Evolutionary conservation across 495 filamentous ascomycete species (phyloP), one percentile per base, ranked within the genome.

Genomic region (Hyaloscypha bicolor): DNA sequence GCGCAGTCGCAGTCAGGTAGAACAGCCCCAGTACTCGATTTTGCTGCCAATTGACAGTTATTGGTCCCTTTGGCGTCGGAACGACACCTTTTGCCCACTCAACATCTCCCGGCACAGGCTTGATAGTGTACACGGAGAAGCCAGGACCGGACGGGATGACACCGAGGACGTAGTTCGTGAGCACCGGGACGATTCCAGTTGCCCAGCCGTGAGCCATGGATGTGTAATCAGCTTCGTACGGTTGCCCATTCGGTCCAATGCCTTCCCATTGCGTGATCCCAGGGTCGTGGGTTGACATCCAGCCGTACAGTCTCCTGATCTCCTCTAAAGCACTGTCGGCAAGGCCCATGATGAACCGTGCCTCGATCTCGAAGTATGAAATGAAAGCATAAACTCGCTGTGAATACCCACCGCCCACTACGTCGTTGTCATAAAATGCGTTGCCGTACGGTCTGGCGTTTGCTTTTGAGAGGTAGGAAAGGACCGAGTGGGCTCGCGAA

Each of bases 361-460:
- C 80, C 31, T 76, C 75, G 45, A 78, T 73, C 68, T 83, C 81
- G 64, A 83, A 82, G 65, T 82, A 82, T 16, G 81, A 82, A n/a
- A 79, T 78, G 60, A 83, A 82, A 14, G 81, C 74, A 65, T 82
- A 83, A n/a, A 83, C 81, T 9, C 80, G 76, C 16, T 78, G 55
- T 2, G 76, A 76, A 67, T 75, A 81, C 2, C 75, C 78, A 3
- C 48, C 64, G 6, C 62, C 71, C 9, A 81, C 65, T 6, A 74
- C 68, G 60, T 77, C 77, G 33, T 76, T 77, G 60, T 83, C 80
- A 63, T 80, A 82, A 68, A 83, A 82, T 8, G 81, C 72, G 67
- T 82, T 81, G 22, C 81, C 80, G 62, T 80, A 83, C 4, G 72
- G 64, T 16, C 66, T 71, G 2, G 72, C 66, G 9, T 72, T 76